Evolutionary conservation across 2,329 filamentous ascomycete genomes (phyloP), one percentile per base, ranked within the genome.

Genomic region (Cadophora gregata): DNA sequence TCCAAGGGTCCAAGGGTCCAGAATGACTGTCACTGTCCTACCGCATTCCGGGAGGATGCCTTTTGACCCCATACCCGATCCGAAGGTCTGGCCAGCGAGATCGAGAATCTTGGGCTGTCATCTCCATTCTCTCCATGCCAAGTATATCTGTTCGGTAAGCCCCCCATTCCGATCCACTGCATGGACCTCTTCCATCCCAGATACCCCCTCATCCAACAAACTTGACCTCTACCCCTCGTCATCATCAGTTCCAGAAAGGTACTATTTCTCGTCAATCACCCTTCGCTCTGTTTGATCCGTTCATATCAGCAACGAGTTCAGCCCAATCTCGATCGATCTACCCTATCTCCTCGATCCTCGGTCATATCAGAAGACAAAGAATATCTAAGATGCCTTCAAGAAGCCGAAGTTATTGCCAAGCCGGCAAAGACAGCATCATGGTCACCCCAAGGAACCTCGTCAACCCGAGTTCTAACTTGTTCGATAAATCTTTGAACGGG

Each of bases 401-500:
- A 65, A 38, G 33, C 31, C n/a, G 62, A 6, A 45, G n/a, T 38
- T 38, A 58, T 8, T 48, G 27, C 16, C 33, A 19, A 8, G 7
- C 33, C 29, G 50, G 62, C 16, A 47, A 51, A 16, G 25, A 38
- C 29, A n/a, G 48, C 27, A 29, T 59, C 42, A 12, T 66, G 21
- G 50, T 67, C 56, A 64, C 62, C 1, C 63, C 65, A n/a, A 59
- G 63, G 51, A 24, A 21, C 10, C 19, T 59, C 10, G 12, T 3
- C 33, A 51, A 48, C 29, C n/a, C 66, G 21, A 45, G 62, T 36
- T 55, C 42, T 8, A 64, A 69, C 21, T 56, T 67, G 16, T 69
- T 67, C 53, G 68, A 69, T 21, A 62, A 66, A 42, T 50, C 63
- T 27, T 69, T 67, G 61, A 59, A 62, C 45, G 42, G 38, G 19